phyloP scores from a whole-genome alignment of 192 early-diverging fungal genomes.

The Podila verticillata region DNA sequence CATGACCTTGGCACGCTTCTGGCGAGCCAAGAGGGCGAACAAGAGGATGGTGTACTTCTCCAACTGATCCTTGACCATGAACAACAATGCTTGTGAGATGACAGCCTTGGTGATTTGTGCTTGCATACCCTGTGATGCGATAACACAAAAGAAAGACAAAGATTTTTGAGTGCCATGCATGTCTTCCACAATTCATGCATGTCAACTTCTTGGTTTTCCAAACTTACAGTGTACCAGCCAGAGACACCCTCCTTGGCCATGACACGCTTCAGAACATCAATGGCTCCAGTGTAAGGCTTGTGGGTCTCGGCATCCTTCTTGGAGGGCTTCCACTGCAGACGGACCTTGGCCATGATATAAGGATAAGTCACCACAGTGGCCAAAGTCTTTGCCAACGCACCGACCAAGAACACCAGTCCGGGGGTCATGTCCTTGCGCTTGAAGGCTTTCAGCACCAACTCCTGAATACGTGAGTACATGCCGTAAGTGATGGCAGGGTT shows the following conservation, averaged over 20 bases:
- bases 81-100: conserved; percentile 97
- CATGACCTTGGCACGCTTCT: conserved; percentile 27
- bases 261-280: conserved; percentile 88
- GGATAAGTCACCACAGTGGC: conserved; percentile 90
- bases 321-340: conserved; percentile 91
- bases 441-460: conserved; percentile 62
- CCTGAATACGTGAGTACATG: conserved; percentile 86
- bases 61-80: conserved; percentile 96
- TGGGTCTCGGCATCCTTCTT: conserved; percentile 57
- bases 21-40: conserved; percentile 58
- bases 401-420: conserved; percentile 90
- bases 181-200: not conserved
- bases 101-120: conserved; percentile 99
- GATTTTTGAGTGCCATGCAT: not conserved
- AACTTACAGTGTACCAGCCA: conserved; percentile 92
- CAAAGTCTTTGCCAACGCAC: conserved; percentile 93
- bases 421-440: conserved; percentile 67
- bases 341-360: conserved; percentile 99
- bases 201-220: not conserved
- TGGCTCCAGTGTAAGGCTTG: conserved; percentile 79
- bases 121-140: conserved; percentile 83
- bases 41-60: conserved; percentile 74
- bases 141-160: conserved; percentile 1
- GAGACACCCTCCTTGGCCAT: conserved; percentile 79
- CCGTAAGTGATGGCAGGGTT: conserved; percentile 99